Conservation (phyloP, 306 rosid species). For the Cicer yamashitae region DNA sequence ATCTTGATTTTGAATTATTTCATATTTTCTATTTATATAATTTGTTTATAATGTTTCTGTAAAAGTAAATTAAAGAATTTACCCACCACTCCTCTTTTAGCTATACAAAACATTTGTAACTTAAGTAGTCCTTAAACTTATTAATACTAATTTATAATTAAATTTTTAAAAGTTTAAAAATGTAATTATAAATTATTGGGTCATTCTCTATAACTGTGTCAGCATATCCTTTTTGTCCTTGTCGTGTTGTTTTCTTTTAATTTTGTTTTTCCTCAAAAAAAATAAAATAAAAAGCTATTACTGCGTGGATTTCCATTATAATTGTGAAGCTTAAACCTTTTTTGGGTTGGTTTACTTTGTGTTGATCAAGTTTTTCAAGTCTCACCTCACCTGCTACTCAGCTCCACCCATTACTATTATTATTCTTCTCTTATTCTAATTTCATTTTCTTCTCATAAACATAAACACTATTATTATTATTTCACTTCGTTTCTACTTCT, state of each 20-base stretch:
- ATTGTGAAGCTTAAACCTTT: constrained; percentile 67
- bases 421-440: constrained; percentile 36
- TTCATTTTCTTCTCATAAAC: constrained; percentile 37
- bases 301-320: too few relatives aligned
- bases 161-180: too few relatives aligned
- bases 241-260: constrained; percentile 10
- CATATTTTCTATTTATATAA: not conserved
- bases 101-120: too few relatives aligned
- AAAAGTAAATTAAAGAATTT: not conserved
- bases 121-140: too few relatives aligned
- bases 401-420: not conserved
- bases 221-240: not conserved
- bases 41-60: not conserved
- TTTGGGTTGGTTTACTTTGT: constrained; percentile 49
- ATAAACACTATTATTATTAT: constrained; percentile 43
- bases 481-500: constrained; percentile 36
- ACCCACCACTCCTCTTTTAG: too few relatives aligned
- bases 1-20: too few relatives aligned
- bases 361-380: constrained; percentile 30
- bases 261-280: constrained; percentile 1
- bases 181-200: too few relatives aligned
- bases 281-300: constrained; percentile 18
- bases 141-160: too few relatives aligned
- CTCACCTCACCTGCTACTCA: not conserved
- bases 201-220: too few relatives aligned